phyloP scores from a whole-genome alignment of 176 grass and related monocot genomes.

The Eleusine coracana region DNA sequence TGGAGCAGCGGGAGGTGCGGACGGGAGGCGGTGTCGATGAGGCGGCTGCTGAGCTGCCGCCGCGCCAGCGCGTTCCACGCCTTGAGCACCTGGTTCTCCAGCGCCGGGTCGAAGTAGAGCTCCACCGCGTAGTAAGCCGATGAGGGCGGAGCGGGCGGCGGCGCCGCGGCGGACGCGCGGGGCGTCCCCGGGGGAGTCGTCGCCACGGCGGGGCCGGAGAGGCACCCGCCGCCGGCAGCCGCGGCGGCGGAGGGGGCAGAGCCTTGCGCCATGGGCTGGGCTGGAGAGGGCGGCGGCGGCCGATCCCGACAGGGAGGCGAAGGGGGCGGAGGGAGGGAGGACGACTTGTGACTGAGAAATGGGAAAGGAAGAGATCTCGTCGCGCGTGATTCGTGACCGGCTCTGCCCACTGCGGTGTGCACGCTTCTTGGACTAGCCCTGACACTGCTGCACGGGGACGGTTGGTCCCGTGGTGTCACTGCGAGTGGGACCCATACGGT shows the following conservation, averaged over 20 bases:
- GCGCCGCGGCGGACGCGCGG: constrained; percentile 1
- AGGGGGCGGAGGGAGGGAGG: constrained; percentile 4
- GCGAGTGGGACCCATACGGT: too few relatives aligned
- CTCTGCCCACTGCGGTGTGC: too few relatives aligned
- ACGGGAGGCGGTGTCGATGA: constrained; percentile 81
- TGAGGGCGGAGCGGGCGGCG: background rate
- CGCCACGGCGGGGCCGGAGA: constrained; percentile 20
- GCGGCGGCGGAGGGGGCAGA: constrained; percentile 36
- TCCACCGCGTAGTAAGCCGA: constrained; percentile 72
- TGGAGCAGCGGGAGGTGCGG: constrained; percentile 82
- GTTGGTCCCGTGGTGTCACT: background rate
- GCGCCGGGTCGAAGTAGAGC: constrained; percentile 95
- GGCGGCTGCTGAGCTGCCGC: constrained; percentile 77
- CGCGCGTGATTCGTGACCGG: background rate
- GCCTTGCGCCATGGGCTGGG: constrained; percentile 49
- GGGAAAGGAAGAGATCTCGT: constrained; percentile 27
- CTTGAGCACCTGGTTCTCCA: constrained; percentile 99
- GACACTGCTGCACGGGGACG: too few relatives aligned
- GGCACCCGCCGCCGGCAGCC: constrained; percentile 34
- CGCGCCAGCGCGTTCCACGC: constrained; percentile 96
- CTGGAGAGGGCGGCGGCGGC: background rate
- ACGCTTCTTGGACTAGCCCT: too few relatives aligned
- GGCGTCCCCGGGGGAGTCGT: constrained; percentile 57
- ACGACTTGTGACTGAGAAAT: constrained; percentile 23
- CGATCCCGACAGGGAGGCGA: constrained; percentile 45